Conservation (phyloP, 495 filamentous ascomycete genomes). For the Tetracladium setigerum region DNA sequence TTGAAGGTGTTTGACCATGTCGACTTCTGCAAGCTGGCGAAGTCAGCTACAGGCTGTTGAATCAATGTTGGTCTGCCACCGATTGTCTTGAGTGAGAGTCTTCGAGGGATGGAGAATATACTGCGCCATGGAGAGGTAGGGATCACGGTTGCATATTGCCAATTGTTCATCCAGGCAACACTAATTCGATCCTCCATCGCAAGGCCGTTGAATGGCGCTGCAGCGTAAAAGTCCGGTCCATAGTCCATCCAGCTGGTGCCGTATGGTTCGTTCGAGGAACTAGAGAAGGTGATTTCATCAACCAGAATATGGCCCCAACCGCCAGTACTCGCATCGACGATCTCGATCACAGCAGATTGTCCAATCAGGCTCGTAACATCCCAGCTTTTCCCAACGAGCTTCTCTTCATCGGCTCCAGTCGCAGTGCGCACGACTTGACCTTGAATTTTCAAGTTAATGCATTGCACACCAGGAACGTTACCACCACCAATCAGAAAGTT, state of each 20-base stretch:
- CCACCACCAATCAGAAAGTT: background rate
- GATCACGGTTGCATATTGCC: constrained; percentile 6
- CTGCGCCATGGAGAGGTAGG: constrained; percentile 14
- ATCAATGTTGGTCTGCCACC: constrained; percentile 14
- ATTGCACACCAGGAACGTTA: background rate
- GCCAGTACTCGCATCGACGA: constrained; percentile 13
- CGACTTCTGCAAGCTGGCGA: constrained; percentile 11
- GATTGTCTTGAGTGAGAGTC: constrained; percentile 18
- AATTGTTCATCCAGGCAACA: background rate
- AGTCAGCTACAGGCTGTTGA: constrained; percentile 19
- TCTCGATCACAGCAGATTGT: constrained; percentile 10
- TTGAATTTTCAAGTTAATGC: background rate
- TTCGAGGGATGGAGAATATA: constrained; percentile 1
- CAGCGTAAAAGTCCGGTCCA: background rate
- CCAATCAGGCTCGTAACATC: background rate
- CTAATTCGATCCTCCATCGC: background rate
- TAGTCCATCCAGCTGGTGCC: constrained; percentile 22
- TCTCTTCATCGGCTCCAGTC: background rate
- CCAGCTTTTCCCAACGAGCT: background rate
- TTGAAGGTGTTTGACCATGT: background rate
- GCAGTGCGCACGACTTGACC: background rate
- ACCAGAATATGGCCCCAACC: constrained; percentile 19
- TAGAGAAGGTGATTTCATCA: constrained; percentile 1
- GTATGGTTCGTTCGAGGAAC: background rate
- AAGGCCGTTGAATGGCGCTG: background rate